phyloP scores from a whole-genome alignment of 1,139 yeast genomes.

The Suhomyces bribrorum region DNA sequence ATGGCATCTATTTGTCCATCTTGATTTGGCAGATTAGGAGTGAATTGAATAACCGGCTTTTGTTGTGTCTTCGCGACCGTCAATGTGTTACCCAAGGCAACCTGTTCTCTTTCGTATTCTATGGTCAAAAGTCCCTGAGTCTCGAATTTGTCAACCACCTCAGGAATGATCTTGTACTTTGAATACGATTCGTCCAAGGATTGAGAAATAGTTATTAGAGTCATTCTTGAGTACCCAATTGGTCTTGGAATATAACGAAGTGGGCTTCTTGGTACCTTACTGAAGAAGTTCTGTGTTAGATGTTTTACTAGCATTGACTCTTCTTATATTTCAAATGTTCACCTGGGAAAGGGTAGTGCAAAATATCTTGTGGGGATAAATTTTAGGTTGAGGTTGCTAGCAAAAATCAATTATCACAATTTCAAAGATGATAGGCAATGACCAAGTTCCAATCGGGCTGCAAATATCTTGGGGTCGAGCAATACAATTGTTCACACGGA shows the following conservation, averaged over 20 bases:
- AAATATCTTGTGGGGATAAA: background rate
- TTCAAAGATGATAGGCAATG: background rate
- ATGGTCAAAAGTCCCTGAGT: conserved; percentile 50
- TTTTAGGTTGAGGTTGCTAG: background rate
- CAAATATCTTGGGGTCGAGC: no score
- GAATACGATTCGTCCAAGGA: conserved; percentile 61
- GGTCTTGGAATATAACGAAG: background rate
- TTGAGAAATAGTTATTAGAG: conserved; percentile 61
- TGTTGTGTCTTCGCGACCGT: conserved; percentile 64
- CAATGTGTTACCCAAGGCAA: conserved; percentile 78
- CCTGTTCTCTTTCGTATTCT: conserved; percentile 59
- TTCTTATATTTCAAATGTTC: no score
- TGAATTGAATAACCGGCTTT: conserved; percentile 65
- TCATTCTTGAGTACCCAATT: conserved; percentile 24
- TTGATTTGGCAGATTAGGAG: conserved; percentile 48
- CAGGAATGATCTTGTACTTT: conserved; percentile 65
- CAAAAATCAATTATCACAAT: background rate
- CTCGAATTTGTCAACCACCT: conserved; percentile 52
- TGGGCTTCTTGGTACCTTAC: background rate
- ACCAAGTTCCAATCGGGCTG: no score
- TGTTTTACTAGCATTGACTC: background rate
- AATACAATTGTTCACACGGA: background rate
- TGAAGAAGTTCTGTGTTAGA: background rate
- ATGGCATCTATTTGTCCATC: conserved; percentile 41
- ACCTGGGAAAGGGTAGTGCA: background rate